phyloP scores from a whole-genome alignment of 2,329 filamentous ascomycete genomes.

The Aspergillus proliferans region DNA sequence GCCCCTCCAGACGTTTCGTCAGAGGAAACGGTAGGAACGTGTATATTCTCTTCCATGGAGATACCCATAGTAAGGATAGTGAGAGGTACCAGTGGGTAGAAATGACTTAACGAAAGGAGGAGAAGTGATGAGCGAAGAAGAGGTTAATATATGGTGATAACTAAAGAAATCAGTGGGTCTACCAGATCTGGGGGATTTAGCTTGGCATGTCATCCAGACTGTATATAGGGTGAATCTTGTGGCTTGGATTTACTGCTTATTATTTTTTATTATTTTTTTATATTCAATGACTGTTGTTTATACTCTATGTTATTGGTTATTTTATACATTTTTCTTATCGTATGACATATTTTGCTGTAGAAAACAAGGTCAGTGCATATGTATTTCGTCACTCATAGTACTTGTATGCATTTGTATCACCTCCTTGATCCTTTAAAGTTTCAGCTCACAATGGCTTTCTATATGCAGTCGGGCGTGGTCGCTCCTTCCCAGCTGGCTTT shows the following conservation, averaged over 20 bases:
- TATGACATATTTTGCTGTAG: too few relatives aligned
- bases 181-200: not conserved
- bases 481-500: constrained; percentile 2
- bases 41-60: constrained; percentile 59
- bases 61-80: constrained; percentile 42
- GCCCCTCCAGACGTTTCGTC: constrained; percentile 61
- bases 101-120: not conserved
- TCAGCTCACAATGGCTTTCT: not conserved
- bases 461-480: not conserved
- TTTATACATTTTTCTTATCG: too few relatives aligned
- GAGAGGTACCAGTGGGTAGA: constrained; percentile 4
- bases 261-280: too few relatives aligned
- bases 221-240: not conserved
- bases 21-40: constrained; percentile 67
- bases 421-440: too few relatives aligned
- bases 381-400: too few relatives aligned
- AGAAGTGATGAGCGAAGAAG: not conserved
- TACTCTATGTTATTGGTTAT: too few relatives aligned
- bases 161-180: not conserved
- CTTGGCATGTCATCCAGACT: not conserved
- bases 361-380: too few relatives aligned
- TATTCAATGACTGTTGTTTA: too few relatives aligned
- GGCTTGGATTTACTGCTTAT: too few relatives aligned
- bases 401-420: too few relatives aligned
- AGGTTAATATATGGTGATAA: not conserved